These are phyloP conservation scores for Sordariomycetes sp. DNA, from an alignment of 2,329 filamentous ascomycete genomes.

Conservation along the genomic window DNA sequence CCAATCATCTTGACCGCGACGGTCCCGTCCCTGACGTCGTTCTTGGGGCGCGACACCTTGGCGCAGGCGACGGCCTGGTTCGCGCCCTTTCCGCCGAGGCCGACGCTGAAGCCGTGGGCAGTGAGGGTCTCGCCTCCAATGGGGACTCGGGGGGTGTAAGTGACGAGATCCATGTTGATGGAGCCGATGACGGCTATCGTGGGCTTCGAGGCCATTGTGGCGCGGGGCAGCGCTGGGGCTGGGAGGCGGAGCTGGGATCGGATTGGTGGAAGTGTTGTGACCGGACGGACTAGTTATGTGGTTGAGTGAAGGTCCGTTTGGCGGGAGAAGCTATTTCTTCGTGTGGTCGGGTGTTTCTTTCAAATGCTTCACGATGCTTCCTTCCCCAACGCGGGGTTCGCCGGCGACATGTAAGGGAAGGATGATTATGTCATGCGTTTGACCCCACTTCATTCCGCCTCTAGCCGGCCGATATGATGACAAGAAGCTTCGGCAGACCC, in stretches of 20 bases:
- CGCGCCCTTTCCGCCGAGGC: constrained; percentile 84
- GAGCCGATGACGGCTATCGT: constrained; percentile 46
- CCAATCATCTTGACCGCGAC: constrained; percentile 55
- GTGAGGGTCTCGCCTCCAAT: constrained; percentile 79
- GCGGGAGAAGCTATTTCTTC: no score
- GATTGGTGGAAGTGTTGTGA: no score
- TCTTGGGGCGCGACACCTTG: constrained; percentile 52
- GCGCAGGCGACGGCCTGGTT: constrained; percentile 89
- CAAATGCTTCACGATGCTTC: no score
- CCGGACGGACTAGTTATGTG: no score
- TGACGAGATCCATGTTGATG: constrained; percentile 88
- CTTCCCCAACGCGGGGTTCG: no score
- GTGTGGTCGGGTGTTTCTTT: no score
- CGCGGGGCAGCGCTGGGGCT: background rate
- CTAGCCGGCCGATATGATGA: no score
- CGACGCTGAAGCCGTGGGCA: constrained; percentile 56
- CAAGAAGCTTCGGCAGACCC: no score
- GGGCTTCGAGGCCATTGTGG: constrained; percentile 3
- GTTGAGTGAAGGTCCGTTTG: no score
- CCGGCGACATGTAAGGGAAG: no score
- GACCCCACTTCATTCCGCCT: no score
- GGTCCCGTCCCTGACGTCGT: constrained; percentile 17
- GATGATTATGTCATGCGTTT: no score
- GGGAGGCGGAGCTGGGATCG: background rate
- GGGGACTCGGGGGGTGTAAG: constrained; percentile 73